phyloP scores from a whole-genome alignment of 306 rosid genomes.

The Casuarina equisetifolia region DNA sequence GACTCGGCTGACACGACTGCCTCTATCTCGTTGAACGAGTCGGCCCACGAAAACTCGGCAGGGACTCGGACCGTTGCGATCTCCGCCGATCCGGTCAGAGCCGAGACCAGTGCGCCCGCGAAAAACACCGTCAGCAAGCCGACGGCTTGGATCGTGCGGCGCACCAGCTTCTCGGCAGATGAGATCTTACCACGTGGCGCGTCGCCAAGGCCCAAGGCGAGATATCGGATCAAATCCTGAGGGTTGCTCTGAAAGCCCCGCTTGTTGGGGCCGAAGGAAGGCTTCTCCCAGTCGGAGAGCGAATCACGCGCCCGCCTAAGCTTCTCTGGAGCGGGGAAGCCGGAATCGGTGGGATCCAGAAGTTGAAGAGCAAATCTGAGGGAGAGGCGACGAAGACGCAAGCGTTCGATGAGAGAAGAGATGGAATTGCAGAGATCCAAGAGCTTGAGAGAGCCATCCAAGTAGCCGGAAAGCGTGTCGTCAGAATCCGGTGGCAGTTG shows the following conservation, averaged over 20 bases:
- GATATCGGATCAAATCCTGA: background rate
- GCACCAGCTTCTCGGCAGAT: background rate
- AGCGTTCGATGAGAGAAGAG: background rate
- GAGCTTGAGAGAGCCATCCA: conserved; percentile 1
- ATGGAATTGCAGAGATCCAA: conserved; percentile 9
- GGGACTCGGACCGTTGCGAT: background rate
- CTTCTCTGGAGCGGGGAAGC: background rate
- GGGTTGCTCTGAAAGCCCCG: background rate
- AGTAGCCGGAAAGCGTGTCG: background rate
- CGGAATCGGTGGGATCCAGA: background rate
- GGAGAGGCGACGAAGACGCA: background rate
- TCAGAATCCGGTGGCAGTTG: background rate
- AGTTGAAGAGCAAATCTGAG: conserved; percentile 3
- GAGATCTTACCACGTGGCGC: conserved; percentile 12
- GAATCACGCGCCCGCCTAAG: background rate
- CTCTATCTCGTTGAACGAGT: background rate
- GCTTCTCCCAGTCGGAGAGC: background rate
- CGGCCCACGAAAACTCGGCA: conserved; percentile 13
- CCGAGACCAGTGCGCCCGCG: background rate
- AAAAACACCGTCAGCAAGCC: background rate
- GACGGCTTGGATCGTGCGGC: conserved; percentile 2
- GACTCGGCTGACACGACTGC: background rate
- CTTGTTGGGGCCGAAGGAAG: background rate
- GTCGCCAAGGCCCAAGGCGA: background rate
- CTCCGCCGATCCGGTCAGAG: background rate